Conservation (phyloP, 1,284 basidiomycete species). For the Apiotrichum porosum region DNA sequence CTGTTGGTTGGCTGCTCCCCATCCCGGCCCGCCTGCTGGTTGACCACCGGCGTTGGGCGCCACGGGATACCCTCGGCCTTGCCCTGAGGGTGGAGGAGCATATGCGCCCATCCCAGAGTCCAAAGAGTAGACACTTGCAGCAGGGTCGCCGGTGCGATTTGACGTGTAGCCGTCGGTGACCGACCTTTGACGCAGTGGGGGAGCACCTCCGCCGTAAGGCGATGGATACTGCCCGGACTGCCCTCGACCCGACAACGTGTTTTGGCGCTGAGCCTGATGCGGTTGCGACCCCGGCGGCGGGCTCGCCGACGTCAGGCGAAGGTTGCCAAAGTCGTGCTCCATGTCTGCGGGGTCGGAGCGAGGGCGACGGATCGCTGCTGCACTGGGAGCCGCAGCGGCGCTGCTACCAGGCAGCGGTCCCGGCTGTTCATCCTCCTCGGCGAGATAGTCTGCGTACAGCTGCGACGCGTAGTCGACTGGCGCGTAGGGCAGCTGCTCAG, state of each 20-base stretch:
- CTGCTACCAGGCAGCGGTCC: no score
- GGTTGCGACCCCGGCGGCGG: neutral
- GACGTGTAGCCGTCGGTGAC: conserved; percentile 21
- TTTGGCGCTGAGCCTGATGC: conserved; percentile 11
- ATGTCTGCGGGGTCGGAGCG: neutral
- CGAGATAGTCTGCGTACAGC: conserved; percentile 1
- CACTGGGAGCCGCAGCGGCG: no score
- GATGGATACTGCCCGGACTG: conserved; percentile 4
- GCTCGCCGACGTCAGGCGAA: neutral
- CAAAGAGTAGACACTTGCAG: conserved; percentile 45
- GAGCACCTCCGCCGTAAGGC: conserved; percentile 2
- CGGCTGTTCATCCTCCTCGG: neutral
- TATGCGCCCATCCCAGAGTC: conserved; percentile 46
- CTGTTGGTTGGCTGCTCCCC: no score
- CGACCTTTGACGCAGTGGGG: conserved; percentile 16
- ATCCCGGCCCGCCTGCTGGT: no score
- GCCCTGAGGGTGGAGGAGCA: conserved; percentile 5
- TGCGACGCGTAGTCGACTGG: neutral
- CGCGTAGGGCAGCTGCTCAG: neutral
- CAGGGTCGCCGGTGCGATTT: conserved; percentile 18
- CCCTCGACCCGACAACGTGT: conserved; percentile 11
- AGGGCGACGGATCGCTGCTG: no score
- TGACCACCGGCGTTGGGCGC: no score
- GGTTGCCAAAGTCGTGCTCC: neutral
- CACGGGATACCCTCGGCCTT: no score